Evolutionary conservation across 2,329 filamentous ascomycete species (phyloP), one percentile per base, ranked within the genome.

Genomic region (Aureobasidium musti): DNA sequence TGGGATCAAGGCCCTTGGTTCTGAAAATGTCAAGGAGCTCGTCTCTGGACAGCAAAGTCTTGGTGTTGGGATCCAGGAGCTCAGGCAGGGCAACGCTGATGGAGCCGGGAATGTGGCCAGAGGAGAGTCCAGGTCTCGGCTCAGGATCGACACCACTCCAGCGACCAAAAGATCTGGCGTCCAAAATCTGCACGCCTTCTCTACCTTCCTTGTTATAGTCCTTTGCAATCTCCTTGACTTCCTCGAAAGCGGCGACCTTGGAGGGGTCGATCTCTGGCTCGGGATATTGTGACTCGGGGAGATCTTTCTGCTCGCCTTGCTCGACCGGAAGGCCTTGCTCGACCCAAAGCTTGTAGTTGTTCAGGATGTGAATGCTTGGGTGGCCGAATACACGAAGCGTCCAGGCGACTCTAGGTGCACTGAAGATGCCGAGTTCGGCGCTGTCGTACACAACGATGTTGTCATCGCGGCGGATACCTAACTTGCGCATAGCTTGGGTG

Each of bases 331-430:
- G 86, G 1, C 91, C 92, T 74, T 96, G 84, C 39, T 94, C 90
- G 1, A 94, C 88, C 92, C 93, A 99, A n/a, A 91, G 79, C 77
- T 89, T 91, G 81, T 97, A 99, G 80, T 99, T 99, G 81, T 99
- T 96, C 65, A 99, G 81, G 21, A 99, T 80, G 77, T 97, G 92
- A 17, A 99, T 94, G 70, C 87, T 89, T 52, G 87, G 82, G 77
- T 99, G 95, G 1, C 95, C 95, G 77, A 98, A 98, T 39, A 92
- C 87, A 73, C 87, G 87, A 70, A 99, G 82, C 1, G 94, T 99
- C 95, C 95, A 99, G 67, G 89, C 94, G 0, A 97, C 94, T 49
- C 95, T 86, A 4, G 95, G 95, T 1, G 94, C 95, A 72, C 91
- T 95, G 80, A 99, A 96, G 68, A 99, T 93, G 11, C 95, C 95